phyloP scores from a whole-genome alignment of 139 green algal genomes.

The Spirogloea muscicola region DNA sequence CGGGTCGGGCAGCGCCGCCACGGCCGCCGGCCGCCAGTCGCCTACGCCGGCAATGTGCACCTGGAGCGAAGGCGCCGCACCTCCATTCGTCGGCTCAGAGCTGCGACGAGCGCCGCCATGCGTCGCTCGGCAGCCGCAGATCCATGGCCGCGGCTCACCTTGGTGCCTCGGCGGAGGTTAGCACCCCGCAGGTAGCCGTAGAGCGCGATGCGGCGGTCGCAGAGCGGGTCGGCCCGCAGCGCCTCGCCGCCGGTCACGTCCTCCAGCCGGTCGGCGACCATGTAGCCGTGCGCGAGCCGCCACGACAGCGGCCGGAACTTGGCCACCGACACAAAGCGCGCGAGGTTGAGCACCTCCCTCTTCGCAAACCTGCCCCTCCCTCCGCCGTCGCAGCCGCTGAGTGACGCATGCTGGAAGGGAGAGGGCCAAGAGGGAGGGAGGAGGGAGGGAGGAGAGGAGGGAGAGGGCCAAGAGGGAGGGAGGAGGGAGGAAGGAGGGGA shows the following conservation, averaged over 20 bases:
- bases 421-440: background rate
- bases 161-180: constrained; percentile 65
- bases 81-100: background rate
- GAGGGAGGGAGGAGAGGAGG: background rate
- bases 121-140: background rate
- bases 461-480: background rate
- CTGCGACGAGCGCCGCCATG: background rate
- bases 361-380: constrained; percentile 71
- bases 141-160: constrained; percentile 6
- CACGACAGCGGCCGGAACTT: constrained; percentile 93
- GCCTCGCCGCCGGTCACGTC: constrained; percentile 80
- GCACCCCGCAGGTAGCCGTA: constrained; percentile 90
- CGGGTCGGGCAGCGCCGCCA: constrained; percentile 83
- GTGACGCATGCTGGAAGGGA: background rate
- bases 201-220: constrained; percentile 79
- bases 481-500: constrained; percentile 6
- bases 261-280: constrained; percentile 87
- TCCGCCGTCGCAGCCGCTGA: background rate
- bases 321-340: constrained; percentile 85
- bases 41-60: constrained; percentile 90
- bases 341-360: constrained; percentile 88
- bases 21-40: constrained; percentile 68
- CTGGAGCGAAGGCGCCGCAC: constrained; percentile 25
- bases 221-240: constrained; percentile 66
- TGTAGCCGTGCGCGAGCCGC: constrained; percentile 82